phyloP scores from a whole-genome alignment of 176 grass and related monocot species.

The Oryza coarctata region DNA sequence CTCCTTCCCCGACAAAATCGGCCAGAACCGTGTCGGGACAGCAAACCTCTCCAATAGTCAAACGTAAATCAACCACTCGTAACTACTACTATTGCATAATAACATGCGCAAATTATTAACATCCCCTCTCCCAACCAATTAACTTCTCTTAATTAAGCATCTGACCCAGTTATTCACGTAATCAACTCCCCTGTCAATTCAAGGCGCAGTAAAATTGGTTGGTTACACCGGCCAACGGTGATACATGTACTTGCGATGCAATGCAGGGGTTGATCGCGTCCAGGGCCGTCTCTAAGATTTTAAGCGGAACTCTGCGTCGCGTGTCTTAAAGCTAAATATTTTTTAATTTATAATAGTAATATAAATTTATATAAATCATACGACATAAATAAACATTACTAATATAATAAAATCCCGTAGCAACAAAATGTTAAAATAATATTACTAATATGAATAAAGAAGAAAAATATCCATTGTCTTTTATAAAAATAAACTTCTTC shows the following conservation, averaged over 20 bases:
- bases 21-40: conserved; percentile 16
- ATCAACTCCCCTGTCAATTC: background rate
- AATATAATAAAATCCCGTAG: no score
- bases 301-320: no score
- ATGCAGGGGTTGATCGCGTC: background rate
- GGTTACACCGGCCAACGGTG: background rate
- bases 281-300: no score
- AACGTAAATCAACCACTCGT: background rate
- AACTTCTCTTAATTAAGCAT: background rate
- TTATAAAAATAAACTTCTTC: no score
- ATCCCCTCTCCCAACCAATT: background rate
- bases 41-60: background rate
- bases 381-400: no score
- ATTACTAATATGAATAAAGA: no score
- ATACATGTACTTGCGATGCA: background rate
- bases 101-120: background rate
- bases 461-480: no score
- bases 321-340: no score
- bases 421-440: no score
- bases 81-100: background rate
- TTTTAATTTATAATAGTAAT: no score
- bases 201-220: conserved; percentile 2
- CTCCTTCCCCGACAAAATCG: conserved; percentile 27
- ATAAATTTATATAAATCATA: no score
- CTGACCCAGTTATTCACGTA: background rate